Conservation (phyloP, 140 eudicot species). For the Erigeron philadelphicus region DNA sequence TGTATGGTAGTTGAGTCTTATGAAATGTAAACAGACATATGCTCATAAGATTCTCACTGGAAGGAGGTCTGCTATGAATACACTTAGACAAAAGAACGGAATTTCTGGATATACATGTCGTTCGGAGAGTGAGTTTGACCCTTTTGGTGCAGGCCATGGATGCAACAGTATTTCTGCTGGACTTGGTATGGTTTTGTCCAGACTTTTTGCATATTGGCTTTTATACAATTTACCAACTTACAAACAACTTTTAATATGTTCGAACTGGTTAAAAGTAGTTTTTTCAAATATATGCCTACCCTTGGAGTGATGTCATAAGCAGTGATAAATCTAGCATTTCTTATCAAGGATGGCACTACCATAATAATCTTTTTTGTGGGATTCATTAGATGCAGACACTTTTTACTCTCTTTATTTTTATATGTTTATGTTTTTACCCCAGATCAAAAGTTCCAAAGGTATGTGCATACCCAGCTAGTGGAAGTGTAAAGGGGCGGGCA, state of each 20-base stretch:
- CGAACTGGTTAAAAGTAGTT: constrained; percentile 1
- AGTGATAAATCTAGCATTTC: background rate
- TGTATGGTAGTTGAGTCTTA: constrained; percentile 15
- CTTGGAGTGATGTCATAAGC: constrained; percentile 6
- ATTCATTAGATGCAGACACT: background rate
- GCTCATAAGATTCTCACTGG: constrained; percentile 89
- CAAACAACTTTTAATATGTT: background rate
- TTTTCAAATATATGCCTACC: background rate
- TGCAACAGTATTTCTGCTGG: constrained; percentile 97
- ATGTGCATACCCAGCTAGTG: background rate
- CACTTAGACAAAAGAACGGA: constrained; percentile 50
- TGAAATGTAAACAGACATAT: constrained; percentile 55
- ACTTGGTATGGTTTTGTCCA: constrained; percentile 51
- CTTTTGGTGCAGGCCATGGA: constrained; percentile 90
- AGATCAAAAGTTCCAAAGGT: background rate
- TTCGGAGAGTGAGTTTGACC: constrained; percentile 68
- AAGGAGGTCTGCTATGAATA: constrained; percentile 55
- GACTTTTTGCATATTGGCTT: background rate
- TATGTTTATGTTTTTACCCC: background rate
- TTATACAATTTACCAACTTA: background rate
- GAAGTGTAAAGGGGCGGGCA: too few relatives aligned
- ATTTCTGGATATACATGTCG: constrained; percentile 52
- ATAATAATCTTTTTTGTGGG: too few relatives aligned
- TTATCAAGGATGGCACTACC: background rate
- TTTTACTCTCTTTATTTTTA: background rate